Conservation (phyloP, 2,329 filamentous ascomycete genomes). For the Eurotiales sp. region DNA sequence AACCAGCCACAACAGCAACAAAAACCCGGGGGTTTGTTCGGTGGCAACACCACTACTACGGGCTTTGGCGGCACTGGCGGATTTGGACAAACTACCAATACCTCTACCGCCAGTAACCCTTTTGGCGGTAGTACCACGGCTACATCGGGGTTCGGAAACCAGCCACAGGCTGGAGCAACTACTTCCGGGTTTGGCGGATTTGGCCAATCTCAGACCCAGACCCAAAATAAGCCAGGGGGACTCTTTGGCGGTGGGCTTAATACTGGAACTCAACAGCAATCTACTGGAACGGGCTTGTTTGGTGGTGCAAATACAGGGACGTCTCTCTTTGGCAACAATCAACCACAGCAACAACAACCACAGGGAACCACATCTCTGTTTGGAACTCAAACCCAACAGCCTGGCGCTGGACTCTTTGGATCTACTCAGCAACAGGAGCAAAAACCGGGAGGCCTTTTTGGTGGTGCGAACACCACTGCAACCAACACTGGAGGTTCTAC, state of each 20-base stretch:
- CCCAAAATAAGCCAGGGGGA: slow-evolving; percentile 32
- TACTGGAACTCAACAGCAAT: slow-evolving; percentile 40
- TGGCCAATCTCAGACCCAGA: slow-evolving; percentile 32
- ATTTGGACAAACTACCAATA: slow-evolving; percentile 32
- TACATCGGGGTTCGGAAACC: slow-evolving; percentile 43
- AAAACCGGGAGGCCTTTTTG: slow-evolving; percentile 32
- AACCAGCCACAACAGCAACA: slow-evolving; percentile 34
- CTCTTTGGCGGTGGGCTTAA: slow-evolving; percentile 38
- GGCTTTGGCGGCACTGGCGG: slow-evolving; percentile 26
- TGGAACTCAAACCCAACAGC: slow-evolving; percentile 30
- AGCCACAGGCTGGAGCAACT: slow-evolving; percentile 21
- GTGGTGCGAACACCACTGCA: slow-evolving; percentile 44
- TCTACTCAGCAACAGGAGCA: slow-evolving; percentile 30
- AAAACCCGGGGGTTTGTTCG: slow-evolving; percentile 36
- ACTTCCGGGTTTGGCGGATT: slow-evolving; percentile 42
- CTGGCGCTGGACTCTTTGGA: slow-evolving; percentile 33
- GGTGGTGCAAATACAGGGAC: slow-evolving; percentile 25
- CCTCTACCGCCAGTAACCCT: slow-evolving; percentile 33
- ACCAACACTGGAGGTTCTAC: slow-evolving; percentile 23
- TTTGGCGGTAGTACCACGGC: slow-evolving; percentile 42
- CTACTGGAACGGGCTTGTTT: slow-evolving; percentile 44
- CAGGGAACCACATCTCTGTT: slow-evolving; percentile 40
- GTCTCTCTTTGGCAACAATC: slow-evolving; percentile 37
- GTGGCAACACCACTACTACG: slow-evolving; percentile 19
- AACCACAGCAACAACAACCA: too few species aligned